These are phyloP conservation scores for Arachis stenosperma DNA, from an alignment of 306 rosid species.

Conservation along the genomic window DNA sequence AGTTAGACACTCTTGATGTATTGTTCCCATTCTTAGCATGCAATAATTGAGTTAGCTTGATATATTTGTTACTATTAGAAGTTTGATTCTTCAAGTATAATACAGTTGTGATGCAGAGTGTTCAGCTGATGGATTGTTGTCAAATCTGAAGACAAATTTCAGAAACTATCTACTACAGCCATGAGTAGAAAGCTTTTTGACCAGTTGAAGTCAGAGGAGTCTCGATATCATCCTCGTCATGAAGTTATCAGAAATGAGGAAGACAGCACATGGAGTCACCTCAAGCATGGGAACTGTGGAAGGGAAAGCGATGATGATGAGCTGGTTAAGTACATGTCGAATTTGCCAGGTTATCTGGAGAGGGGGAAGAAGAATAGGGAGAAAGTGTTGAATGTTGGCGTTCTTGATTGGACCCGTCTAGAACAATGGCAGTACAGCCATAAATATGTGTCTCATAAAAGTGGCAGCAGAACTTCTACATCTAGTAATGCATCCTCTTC, in stretches of 20 bases:
- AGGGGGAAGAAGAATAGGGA: constrained; percentile 66
- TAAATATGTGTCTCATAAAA: constrained; percentile 49
- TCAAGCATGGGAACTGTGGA: constrained; percentile 40
- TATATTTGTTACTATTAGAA: constrained; percentile 6
- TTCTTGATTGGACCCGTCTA: constrained; percentile 90
- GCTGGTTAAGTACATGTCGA: constrained; percentile 71
- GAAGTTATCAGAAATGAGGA: constrained; percentile 45
- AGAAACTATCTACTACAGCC: constrained; percentile 37
- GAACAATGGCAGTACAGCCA: constrained; percentile 76
- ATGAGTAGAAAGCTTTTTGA: constrained; percentile 46
- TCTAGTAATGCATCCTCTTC: constrained; percentile 61
- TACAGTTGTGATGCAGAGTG: constrained; percentile 39
- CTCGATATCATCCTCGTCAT: constrained; percentile 41
- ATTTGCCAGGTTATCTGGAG: constrained; percentile 85
- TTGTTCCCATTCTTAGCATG: constrained; percentile 7
- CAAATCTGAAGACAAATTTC: constrained; percentile 35
- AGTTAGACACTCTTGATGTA: background rate
- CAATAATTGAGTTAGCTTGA: constrained; percentile 18
- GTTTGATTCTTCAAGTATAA: constrained; percentile 27
- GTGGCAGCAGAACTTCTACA: constrained; percentile 47
- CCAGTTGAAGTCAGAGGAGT: constrained; percentile 49
- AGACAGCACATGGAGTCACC: constrained; percentile 42
- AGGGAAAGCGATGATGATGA: constrained; percentile 59
- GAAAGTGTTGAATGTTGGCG: constrained; percentile 83
- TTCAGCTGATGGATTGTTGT: constrained; percentile 49